Evolutionary conservation across 2,329 filamentous ascomycete species (phyloP).

Genomic region (Chaetomiaceae sp.): DNA sequence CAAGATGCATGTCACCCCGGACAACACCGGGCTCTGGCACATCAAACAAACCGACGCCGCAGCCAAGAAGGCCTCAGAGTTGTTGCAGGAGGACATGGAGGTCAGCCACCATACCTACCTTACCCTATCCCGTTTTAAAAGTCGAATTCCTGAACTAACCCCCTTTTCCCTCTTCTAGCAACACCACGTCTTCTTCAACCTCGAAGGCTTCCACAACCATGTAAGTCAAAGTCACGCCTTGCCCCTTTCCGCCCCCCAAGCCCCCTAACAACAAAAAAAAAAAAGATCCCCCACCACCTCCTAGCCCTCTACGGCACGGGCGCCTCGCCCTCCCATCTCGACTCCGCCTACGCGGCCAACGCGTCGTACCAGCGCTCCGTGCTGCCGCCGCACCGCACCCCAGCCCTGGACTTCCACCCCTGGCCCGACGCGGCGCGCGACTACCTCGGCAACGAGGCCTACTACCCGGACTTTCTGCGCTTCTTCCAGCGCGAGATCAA

Average conservation of each 20-base stretch:
- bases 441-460: constrained; percentile 56
- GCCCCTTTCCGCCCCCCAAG: not conserved
- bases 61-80: constrained; percentile 57
- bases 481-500: constrained; percentile 76
- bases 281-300: constrained; percentile 69
- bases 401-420: constrained; percentile 43
- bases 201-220: constrained; percentile 74
- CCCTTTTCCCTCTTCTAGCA: constrained; percentile 28
- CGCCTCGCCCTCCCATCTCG: constrained; percentile 55
- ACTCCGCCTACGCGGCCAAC: constrained; percentile 61
- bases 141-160: not conserved
- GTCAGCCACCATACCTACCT: constrained; percentile 27
- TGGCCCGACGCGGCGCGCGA: constrained; percentile 46
- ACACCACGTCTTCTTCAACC: constrained; percentile 79
- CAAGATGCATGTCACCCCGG: constrained; percentile 43
- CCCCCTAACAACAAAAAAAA: not conserved
- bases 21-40: constrained; percentile 47
- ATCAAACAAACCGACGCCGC: constrained; percentile 50
- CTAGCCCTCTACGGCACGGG: constrained; percentile 73
- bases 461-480: constrained; percentile 68
- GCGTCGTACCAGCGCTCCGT: constrained; percentile 59
- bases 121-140: not conserved
- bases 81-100: constrained; percentile 73
- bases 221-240: constrained; percentile 35
- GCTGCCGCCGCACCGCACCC: constrained; percentile 40